A percentile compares a stretch with the other conserved stretches of the same genome.
phyloP scores from a whole-genome alignment of 768 basidiomycete genomes.

The Boletus sp. region DNA sequence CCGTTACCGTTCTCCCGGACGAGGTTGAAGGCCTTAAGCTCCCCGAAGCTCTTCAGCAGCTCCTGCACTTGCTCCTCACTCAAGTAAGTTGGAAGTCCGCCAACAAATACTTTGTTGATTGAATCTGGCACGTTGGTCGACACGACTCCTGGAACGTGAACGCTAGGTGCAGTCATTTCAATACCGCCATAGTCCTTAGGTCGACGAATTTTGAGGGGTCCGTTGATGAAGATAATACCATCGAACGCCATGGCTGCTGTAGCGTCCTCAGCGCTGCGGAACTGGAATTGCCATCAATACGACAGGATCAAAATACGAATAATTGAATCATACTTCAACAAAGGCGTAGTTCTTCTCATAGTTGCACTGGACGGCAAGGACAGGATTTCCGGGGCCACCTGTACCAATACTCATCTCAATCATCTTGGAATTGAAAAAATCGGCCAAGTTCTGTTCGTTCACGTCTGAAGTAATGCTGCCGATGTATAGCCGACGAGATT shows the following conservation, averaged over 20 bases:
- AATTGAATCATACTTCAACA: conserved; percentile 71
- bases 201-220: conserved; percentile 94
- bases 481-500: conserved; percentile 93
- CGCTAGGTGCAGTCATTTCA: conserved; percentile 58
- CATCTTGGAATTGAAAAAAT: conserved; percentile 98
- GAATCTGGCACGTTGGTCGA: conserved; percentile 96
- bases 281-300: conserved; percentile 49
- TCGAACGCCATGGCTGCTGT: conserved; percentile 97
- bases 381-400: conserved; percentile 82
- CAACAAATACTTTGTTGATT: conserved; percentile 97
- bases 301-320: background rate
- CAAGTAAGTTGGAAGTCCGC: conserved; percentile 91
- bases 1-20: conserved; percentile 93
- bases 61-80: conserved; percentile 99
- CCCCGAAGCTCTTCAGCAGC: conserved; percentile 94
- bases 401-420: conserved; percentile 87
- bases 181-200: conserved; percentile 95
- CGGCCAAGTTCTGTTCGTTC: conserved; percentile 86
- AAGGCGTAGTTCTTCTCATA: conserved; percentile 99
- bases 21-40: conserved; percentile 95
- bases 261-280: conserved; percentile 95
- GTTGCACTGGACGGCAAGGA: conserved; percentile 92
- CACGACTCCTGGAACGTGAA: conserved; percentile 93
- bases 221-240: conserved; percentile 92
- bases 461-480: conserved; percentile 95